Evolutionary conservation across 257 asterid species (phyloP).

Genomic region (Scutellaria minor): DNA sequence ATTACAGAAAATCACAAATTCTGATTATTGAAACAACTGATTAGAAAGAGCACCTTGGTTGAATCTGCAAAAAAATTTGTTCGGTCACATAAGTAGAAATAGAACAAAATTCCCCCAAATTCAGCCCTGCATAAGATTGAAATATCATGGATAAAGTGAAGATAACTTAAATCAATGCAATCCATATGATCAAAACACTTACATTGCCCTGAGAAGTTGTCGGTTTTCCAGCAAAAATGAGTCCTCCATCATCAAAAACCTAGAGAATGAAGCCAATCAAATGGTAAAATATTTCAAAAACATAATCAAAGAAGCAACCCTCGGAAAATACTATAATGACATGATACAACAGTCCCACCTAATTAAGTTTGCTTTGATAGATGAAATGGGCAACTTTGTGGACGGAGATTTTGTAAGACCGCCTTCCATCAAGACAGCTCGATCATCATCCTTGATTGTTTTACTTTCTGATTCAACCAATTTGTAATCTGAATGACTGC

Average conservation of each 20-base stretch:
- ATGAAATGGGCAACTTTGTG: conserved; percentile 50
- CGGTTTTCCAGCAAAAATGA: conserved; percentile 57
- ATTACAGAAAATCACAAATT: conserved; percentile 4
- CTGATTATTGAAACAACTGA: conserved; percentile 22
- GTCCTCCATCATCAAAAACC: conserved; percentile 50
- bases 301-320: conserved; percentile 22
- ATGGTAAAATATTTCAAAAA: conserved; percentile 30
- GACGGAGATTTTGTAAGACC: conserved; percentile 74
- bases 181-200: conserved; percentile 33
- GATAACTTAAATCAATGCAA: conserved; percentile 11
- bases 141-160: conserved; percentile 27
- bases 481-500: conserved; percentile 85
- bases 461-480: conserved; percentile 63
- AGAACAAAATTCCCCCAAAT: conserved; percentile 76
- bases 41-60: conserved; percentile 62
- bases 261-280: conserved; percentile 32
- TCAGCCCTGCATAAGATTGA: conserved; percentile 69
- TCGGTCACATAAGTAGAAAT: conserved; percentile 85
- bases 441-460: conserved; percentile 74
- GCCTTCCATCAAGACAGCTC: conserved; percentile 78
- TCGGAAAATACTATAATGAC: conserved; percentile 15
- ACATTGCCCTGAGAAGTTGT: conserved; percentile 52
- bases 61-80: conserved; percentile 78
- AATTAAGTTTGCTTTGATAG: conserved; percentile 63
- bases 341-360: conserved; percentile 48